Evolutionary conservation across 1,284 basidiomycete species (phyloP).

Genomic region (Ganoderma leucocontextum): DNA sequence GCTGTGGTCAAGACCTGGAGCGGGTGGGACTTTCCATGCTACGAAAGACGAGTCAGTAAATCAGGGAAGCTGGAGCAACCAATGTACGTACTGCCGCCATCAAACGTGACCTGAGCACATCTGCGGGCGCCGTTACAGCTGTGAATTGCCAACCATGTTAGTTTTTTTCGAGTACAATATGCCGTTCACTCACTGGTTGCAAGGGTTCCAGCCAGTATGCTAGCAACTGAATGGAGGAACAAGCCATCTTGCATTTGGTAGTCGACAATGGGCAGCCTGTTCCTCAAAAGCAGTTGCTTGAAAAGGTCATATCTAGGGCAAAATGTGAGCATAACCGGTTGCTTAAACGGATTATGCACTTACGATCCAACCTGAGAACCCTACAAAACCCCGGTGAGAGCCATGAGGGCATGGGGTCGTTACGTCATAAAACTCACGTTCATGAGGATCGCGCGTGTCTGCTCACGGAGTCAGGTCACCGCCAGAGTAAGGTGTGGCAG

Average conservation of each 20-base stretch:
- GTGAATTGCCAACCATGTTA: constrained; percentile 21
- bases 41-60: background rate
- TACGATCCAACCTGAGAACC: constrained; percentile 89
- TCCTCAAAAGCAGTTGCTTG: constrained; percentile 71
- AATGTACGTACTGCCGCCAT: constrained; percentile 70
- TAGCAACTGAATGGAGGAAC: constrained; percentile 70
- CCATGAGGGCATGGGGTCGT: constrained; percentile 10
- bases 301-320: constrained; percentile 83
- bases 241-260: constrained; percentile 77
- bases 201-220: constrained; percentile 81
- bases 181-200: constrained; percentile 73
- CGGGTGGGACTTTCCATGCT: constrained; percentile 54
- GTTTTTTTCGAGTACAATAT: background rate
- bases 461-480: background rate
- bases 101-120: constrained; percentile 83
- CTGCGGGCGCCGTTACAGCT: constrained; percentile 90
- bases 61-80: constrained; percentile 3
- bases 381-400: constrained; percentile 46
- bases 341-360: constrained; percentile 45
- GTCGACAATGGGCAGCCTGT: constrained; percentile 63
- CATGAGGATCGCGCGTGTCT: constrained; percentile 86
- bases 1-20: constrained; percentile 63
- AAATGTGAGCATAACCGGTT: constrained; percentile 19
- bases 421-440: constrained; percentile 64
- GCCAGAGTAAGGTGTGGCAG: constrained; percentile 12